Conservation (phyloP, 768 basidiomycete species). For the Macrolepiota fuliginosa region DNA sequence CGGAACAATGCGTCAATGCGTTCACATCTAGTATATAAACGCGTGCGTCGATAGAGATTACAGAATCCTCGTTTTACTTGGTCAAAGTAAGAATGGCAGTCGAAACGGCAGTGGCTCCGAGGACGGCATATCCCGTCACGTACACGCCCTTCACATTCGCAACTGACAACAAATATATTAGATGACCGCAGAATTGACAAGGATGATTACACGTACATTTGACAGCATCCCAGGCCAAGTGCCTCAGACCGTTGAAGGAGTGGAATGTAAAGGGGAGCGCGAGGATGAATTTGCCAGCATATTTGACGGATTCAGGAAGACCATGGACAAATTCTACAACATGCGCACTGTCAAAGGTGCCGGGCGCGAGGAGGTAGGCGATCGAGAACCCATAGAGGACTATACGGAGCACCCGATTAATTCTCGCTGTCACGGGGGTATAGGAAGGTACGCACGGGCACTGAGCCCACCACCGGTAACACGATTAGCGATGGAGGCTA, state of each 20-base stretch:
- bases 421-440: not conserved
- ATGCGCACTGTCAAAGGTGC: conserved; percentile 74
- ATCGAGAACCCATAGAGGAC: conserved; percentile 88
- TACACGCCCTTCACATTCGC: conserved; percentile 80
- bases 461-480: conserved; percentile 80
- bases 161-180: conserved; percentile 43
- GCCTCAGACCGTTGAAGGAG: conserved; percentile 84
- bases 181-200: not conserved
- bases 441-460: conserved; percentile 53
- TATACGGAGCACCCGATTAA: conserved; percentile 24
- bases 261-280: conserved; percentile 92
- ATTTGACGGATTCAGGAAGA: conserved; percentile 77
- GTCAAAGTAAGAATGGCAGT: conserved; percentile 57
- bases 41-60: not conserved
- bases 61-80: conserved; percentile 18
- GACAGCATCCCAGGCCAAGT: conserved; percentile 86
- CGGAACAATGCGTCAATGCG: not conserved
- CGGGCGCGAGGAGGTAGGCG: conserved; percentile 81
- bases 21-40: not conserved
- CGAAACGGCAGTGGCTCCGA: conserved; percentile 74
- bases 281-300: conserved; percentile 71
- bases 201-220: conserved; percentile 61
- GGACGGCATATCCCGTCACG: conserved; percentile 76
- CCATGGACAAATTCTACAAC: conserved; percentile 69
- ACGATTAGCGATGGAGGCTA: conserved; percentile 84